These are phyloP conservation scores for Firmiana major DNA, from an alignment of 345 rosid species.

Conservation along the genomic window DNA sequence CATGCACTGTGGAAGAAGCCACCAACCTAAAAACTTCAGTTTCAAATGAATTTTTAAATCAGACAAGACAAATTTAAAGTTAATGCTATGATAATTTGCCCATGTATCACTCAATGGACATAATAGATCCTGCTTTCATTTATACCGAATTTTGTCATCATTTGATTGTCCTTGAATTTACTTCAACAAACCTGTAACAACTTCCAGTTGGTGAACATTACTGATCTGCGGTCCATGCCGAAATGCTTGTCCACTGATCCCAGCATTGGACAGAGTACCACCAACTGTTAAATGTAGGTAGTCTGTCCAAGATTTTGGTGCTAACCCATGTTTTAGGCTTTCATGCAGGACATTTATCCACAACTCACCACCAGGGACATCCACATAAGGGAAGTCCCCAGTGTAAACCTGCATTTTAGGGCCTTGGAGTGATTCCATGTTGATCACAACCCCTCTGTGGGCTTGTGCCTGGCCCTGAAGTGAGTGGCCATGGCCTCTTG, in stretches of 20 bases:
- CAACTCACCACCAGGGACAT: slow-evolving; percentile 83
- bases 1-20: slow-evolving; percentile 22
- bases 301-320: slow-evolving; percentile 97
- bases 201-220: slow-evolving; percentile 86
- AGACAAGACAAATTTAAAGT: slow-evolving; percentile 19
- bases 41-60: slow-evolving; percentile 15
- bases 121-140: slow-evolving; percentile 12
- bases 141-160: slow-evolving; percentile 7
- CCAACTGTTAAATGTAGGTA: slow-evolving; percentile 90
- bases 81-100: neutral
- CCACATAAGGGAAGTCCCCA: slow-evolving; percentile 52
- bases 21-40: slow-evolving; percentile 8
- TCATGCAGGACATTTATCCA: slow-evolving; percentile 87
- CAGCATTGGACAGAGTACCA: slow-evolving; percentile 93
- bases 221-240: slow-evolving; percentile 95
- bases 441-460: slow-evolving; percentile 66
- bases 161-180: slow-evolving; percentile 4
- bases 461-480: slow-evolving; percentile 88
- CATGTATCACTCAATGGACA: slow-evolving; percentile 6
- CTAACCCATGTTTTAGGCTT: slow-evolving; percentile 66
- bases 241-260: slow-evolving; percentile 93
- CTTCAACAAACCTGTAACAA: slow-evolving; percentile 72
- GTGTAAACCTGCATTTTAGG: slow-evolving; percentile 41
- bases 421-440: slow-evolving; percentile 65
- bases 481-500: slow-evolving; percentile 91